Conservation (phyloP, 192 early-diverging fungal genomes). For the Podila horticola region DNA sequence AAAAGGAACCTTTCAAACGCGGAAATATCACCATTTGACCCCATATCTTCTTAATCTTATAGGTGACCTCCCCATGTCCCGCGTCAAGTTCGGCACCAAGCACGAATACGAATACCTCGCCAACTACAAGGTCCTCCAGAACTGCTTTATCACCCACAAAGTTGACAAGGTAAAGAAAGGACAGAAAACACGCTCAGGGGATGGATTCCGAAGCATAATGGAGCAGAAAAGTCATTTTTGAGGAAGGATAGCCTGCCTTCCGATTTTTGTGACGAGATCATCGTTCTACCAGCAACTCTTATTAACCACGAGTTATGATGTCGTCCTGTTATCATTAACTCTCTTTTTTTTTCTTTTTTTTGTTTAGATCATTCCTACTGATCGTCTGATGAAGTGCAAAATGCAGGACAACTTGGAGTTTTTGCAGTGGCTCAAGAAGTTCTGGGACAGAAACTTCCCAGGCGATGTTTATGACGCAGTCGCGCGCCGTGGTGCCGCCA, state of each 20-base stretch:
- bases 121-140: constrained; percentile 96
- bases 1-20: too few species aligned
- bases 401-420: constrained; percentile 99
- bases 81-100: constrained; percentile 95
- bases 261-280: background rate
- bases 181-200: background rate
- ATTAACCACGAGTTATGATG: background rate
- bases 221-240: background rate
- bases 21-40: too few species aligned
- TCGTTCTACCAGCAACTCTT: background rate
- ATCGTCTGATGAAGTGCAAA: constrained; percentile 92
- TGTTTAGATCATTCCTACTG: constrained; percentile 81
- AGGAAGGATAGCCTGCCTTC: too few species aligned
- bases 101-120: constrained; percentile 96
- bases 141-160: constrained; percentile 87
- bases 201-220: background rate
- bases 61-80: constrained; percentile 83
- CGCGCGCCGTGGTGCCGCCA: constrained; percentile 66
- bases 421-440: constrained; percentile 94
- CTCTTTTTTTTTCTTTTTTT: constrained; percentile 6
- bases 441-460: constrained; percentile 90
- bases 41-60: constrained; percentile 7
- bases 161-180: constrained; percentile 79
- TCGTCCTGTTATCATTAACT: background rate
- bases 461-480: constrained; percentile 87